These are phyloP conservation scores for Aspergillus panamensis DNA, from an alignment of 495 filamentous ascomycete species.

Conservation along the genomic window DNA sequence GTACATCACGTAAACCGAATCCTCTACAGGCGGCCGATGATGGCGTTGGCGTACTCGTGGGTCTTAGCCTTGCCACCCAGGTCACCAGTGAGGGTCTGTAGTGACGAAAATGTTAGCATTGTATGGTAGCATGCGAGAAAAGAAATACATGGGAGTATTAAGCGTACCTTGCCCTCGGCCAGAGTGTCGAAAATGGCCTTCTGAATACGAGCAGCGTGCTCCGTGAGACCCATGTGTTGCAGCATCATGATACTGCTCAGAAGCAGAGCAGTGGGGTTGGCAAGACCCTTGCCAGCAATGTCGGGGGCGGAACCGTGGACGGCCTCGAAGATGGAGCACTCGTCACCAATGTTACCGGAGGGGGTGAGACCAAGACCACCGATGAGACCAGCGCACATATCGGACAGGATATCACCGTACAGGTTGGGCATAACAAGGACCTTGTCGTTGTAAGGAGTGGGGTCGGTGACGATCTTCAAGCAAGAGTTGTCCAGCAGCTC, in stretches of 20 bases:
- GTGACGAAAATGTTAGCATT: conserved; percentile 19
- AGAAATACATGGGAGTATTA: neutral
- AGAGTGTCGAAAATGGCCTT: conserved; percentile 91
- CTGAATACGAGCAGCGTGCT: conserved; percentile 85
- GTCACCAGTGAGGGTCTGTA: conserved; percentile 79
- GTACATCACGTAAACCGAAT: conserved; percentile 36
- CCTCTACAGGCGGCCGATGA: conserved; percentile 76
- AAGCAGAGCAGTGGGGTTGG: conserved; percentile 92
- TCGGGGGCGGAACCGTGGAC: conserved; percentile 98
- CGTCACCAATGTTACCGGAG: conserved; percentile 97
- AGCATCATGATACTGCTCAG: conserved; percentile 97
- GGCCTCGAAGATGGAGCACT: conserved; percentile 99
- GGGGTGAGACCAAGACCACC: conserved; percentile 96
- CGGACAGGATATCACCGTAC: conserved; percentile 98
- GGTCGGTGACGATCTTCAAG: conserved; percentile 95
- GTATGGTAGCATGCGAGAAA: neutral
- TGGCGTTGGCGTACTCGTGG: conserved; percentile 82
- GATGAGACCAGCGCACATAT: conserved; percentile 98
- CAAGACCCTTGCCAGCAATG: conserved; percentile 91
- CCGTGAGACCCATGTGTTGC: conserved; percentile 90
- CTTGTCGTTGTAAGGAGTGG: conserved; percentile 94
- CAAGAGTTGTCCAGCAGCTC: conserved; percentile 98
- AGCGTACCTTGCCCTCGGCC: conserved; percentile 81
- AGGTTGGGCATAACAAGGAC: conserved; percentile 99
- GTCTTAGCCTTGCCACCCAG: conserved; percentile 93